A percentile compares a stretch with the other conserved stretches of the same genome.
These are phyloP conservation scores for Mycena polygramma DNA, from an alignment of 768 basidiomycete genomes.

Conservation along the genomic window DNA sequence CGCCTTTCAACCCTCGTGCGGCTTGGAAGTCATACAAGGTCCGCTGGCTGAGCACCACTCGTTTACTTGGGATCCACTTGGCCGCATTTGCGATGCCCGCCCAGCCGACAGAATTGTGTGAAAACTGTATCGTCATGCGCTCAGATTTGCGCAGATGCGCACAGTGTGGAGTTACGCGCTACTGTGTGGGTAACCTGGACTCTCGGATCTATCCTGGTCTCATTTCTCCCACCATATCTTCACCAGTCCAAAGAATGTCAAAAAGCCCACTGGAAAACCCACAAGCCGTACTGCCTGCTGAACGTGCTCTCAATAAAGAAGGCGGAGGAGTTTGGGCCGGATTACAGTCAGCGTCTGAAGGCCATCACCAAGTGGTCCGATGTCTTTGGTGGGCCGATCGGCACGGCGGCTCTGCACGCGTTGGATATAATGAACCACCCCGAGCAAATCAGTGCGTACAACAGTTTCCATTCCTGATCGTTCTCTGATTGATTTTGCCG, in stretches of 20 bases:
- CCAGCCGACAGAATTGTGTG: slow-evolving; percentile 25
- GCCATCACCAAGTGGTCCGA: slow-evolving; percentile 27
- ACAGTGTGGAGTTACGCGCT: slow-evolving; percentile 19
- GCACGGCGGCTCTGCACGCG: not conserved
- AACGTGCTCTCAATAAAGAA: slow-evolving; percentile 5
- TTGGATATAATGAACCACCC: slow-evolving; percentile 17
- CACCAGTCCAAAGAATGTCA: slow-evolving; percentile 29
- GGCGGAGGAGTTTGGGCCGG: slow-evolving; percentile 13
- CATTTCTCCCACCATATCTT: not conserved
- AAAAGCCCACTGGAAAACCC: slow-evolving; percentile 32
- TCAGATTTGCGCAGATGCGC: slow-evolving; percentile 23
- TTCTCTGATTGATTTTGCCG: not conserved
- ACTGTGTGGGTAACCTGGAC: slow-evolving; percentile 19
- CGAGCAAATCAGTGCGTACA: slow-evolving; percentile 10
- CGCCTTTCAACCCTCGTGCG: too few species aligned
- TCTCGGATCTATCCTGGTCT: too few species aligned
- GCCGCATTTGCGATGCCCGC: slow-evolving; percentile 9
- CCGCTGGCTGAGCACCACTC: too few species aligned
- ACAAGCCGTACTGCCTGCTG: slow-evolving; percentile 26
- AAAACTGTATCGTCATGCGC: slow-evolving; percentile 18
- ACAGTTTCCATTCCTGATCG: too few species aligned
- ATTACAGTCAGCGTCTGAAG: slow-evolving; percentile 9
- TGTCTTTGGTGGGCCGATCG: slow-evolving; percentile 8
- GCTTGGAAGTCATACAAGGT: too few species aligned
- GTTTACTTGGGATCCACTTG: too few species aligned